Evolutionary conservation across 495 filamentous ascomycete species (phyloP), one percentile per base, ranked within the genome.

Genomic region (Neurospora tetraspora): DNA sequence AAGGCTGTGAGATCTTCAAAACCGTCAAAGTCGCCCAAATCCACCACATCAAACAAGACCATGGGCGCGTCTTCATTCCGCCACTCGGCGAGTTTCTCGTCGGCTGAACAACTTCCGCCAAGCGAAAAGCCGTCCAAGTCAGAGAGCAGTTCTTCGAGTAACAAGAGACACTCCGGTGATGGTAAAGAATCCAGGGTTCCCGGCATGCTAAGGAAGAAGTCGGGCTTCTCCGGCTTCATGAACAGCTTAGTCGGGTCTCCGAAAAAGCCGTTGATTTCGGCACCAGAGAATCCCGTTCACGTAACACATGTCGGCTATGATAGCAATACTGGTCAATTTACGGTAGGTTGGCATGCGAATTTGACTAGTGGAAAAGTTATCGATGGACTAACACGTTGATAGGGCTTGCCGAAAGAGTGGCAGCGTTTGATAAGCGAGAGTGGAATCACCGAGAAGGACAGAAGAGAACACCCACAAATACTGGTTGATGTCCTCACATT

Each of bases 241-340:
- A 97, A 90, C 77, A 95, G 91, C 82, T 87, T 98, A 81, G 88
- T 98, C 68, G 94, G 96, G 42, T 95, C 93, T 36, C 96, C 92
- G 47, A 91, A 94, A 75, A 92, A 92, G 73, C 91, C 96, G 40
- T 91, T 96, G 78, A 98, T 99, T 74, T 98, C 96, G 7, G 91
- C 93, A 10, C 96, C 96, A 53, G 94, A 97, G 81, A 98, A 99
- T 79, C 96, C 96, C 12, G 94, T 98, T 37, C 96, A 99, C 80
- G 91, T 99, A 71, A 99, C 96, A 59, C 96, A 99, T 79, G 96
- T 99, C 71, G 94, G 96, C 69, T 97, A 97, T 80, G 94, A 99
- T 81, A 97, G 96, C 83, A 88, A 93, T 76, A 99, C 96, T 4
- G 96, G 96, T 71, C 93, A 98, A 81, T 99, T 97, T 81, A 99